Evolutionary conservation across 306 rosid genomes (phyloP).

Genomic region (Trifolium fragiferum): DNA sequence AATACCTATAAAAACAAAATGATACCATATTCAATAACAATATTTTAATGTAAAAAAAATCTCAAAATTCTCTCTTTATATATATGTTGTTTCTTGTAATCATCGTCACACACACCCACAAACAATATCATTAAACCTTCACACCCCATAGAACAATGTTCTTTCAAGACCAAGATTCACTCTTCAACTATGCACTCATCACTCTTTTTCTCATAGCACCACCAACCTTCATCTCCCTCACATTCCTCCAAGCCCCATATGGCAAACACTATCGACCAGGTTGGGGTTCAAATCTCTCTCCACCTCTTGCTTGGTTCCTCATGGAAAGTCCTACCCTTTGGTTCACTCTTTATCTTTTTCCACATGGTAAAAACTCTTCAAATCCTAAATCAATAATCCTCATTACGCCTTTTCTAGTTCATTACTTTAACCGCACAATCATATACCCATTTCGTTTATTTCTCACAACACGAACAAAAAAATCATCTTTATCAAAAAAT

Average conservation of each 20-base stretch:
- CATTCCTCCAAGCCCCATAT: conserved; percentile 82
- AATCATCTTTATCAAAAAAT: background rate
- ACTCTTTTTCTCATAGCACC: conserved; percentile 62
- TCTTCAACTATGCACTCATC: conserved; percentile 51
- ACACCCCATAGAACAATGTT: conserved; percentile 22
- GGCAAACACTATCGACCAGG: conserved; percentile 77
- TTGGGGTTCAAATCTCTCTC: conserved; percentile 79
- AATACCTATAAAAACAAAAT: no score
- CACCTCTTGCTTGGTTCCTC: conserved; percentile 81
- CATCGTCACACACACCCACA: no score
- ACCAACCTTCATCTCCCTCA: conserved; percentile 62
- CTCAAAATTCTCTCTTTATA: no score
- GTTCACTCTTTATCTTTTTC: conserved; percentile 76
- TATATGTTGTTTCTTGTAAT: no score
- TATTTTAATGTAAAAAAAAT: no score
- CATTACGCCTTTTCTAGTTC: conserved; percentile 62
- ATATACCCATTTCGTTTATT: conserved; percentile 67
- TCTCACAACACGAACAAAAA: background rate
- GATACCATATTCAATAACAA: no score
- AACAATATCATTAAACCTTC: background rate
- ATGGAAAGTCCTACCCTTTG: conserved; percentile 89
- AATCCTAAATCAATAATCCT: conserved; percentile 64
- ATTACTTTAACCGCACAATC: conserved; percentile 74
- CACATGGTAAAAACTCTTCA: conserved; percentile 56
- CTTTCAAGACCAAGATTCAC: conserved; percentile 52